phyloP scores from a whole-genome alignment of 2,329 filamentous ascomycete species.

The Pseudomassariella vexata region DNA sequence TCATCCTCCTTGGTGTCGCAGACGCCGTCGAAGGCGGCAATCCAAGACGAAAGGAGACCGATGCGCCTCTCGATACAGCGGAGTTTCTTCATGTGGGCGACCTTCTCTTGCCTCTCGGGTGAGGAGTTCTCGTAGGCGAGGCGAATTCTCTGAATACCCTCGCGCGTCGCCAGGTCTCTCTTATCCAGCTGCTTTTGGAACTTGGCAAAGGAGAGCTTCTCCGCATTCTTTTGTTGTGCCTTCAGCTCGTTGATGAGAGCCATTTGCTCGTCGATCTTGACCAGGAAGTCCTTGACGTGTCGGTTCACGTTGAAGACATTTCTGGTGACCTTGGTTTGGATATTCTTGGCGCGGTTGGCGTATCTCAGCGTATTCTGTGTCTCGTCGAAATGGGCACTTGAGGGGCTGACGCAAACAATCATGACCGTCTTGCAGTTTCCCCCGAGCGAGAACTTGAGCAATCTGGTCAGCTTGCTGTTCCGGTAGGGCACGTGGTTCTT shows the following conservation, averaged over 20 bases:
- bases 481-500: constrained; percentile 93
- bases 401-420: constrained; percentile 98
- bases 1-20: constrained; percentile 68
- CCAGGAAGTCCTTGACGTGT: constrained; percentile 97
- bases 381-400: constrained; percentile 94
- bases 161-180: constrained; percentile 66
- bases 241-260: constrained; percentile 94
- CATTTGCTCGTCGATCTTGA: constrained; percentile 99
- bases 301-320: constrained; percentile 99
- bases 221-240: constrained; percentile 84
- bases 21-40: constrained; percentile 81
- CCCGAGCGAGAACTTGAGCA: constrained; percentile 94
- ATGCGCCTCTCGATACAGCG: constrained; percentile 81
- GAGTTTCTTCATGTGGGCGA: constrained; percentile 74
- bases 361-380: constrained; percentile 97
- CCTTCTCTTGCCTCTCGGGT: constrained; percentile 71
- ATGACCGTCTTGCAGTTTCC: constrained; percentile 99
- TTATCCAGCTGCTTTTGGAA: constrained; percentile 89
- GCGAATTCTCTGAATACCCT: constrained; percentile 75
- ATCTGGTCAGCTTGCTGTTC: constrained; percentile 92
- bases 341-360: constrained; percentile 97
- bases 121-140: constrained; percentile 77
- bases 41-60: constrained; percentile 81
- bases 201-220: constrained; percentile 75
- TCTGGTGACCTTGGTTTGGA: constrained; percentile 98